Conservation (phyloP, 1,284 basidiomycete genomes). For the Ganoderma meredithae region DNA sequence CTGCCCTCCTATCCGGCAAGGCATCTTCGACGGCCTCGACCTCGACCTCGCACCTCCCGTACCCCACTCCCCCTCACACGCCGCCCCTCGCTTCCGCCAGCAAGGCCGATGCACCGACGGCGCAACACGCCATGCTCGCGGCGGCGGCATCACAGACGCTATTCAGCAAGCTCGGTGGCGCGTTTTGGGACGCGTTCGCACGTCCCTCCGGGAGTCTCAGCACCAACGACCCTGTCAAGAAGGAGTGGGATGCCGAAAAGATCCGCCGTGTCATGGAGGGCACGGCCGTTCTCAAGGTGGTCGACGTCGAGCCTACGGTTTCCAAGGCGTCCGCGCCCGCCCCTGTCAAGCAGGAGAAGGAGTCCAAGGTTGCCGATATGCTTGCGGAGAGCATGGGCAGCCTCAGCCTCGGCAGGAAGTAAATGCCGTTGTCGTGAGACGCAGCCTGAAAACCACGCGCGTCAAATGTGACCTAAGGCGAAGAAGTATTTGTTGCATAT, state of each 20-base stretch:
- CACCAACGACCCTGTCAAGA: conserved; percentile 36
- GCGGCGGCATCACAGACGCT: conserved; percentile 77
- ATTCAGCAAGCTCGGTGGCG: conserved; percentile 66
- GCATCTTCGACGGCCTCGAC: conserved; percentile 17
- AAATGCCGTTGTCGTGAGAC: not conserved
- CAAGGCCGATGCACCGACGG: conserved; percentile 38
- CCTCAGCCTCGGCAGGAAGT: conserved; percentile 60
- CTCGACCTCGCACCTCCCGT: conserved; percentile 36
- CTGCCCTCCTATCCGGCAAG: conserved; percentile 61
- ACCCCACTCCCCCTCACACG: conserved; percentile 43
- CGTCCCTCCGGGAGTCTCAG: conserved; percentile 42
- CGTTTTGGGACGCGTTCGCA: conserved; percentile 86
- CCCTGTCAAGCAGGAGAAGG: conserved; percentile 16
- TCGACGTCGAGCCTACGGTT: conserved; percentile 63
- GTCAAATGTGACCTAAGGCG: conserved; percentile 2
- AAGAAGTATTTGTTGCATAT: conserved; percentile 17
- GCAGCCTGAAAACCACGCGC: not conserved
- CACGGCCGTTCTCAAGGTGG: conserved; percentile 74
- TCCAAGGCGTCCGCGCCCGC: not conserved
- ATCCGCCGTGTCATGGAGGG: conserved; percentile 80
- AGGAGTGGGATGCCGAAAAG: conserved; percentile 75
- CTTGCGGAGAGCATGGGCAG: conserved; percentile 72
- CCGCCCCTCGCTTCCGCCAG: conserved; percentile 29
- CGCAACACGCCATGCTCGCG: conserved; percentile 62
- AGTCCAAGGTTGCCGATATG: conserved; percentile 45